phyloP scores from a whole-genome alignment of 2,329 filamentous ascomycete species.

The Aspergillus pseudoviridinutans region DNA sequence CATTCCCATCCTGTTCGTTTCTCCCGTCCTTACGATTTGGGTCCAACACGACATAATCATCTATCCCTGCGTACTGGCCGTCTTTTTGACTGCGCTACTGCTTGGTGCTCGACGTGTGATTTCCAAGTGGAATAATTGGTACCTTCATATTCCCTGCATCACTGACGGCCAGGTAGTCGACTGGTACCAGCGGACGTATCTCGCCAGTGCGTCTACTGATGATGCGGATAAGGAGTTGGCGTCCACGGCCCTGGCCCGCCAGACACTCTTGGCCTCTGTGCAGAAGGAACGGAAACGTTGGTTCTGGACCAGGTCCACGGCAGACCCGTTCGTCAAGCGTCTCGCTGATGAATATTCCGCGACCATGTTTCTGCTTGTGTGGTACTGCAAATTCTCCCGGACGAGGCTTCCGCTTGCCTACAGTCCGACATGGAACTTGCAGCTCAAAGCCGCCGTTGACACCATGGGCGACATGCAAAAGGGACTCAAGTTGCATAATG shows the following conservation, averaged over 20 bases:
- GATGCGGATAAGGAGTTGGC: conserved; percentile 22
- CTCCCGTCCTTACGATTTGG: conserved; percentile 55
- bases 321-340: conserved; percentile 45
- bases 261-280: conserved; percentile 42
- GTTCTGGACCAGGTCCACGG: conserved; percentile 40
- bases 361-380: conserved; percentile 50
- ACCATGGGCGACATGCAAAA: conserved; percentile 52
- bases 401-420: conserved; percentile 50
- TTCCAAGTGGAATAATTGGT: conserved; percentile 58
- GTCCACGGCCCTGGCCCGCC: conserved; percentile 26
- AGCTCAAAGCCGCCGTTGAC: conserved; percentile 52
- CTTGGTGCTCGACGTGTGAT: conserved; percentile 52
- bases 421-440: conserved; percentile 56
- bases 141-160: conserved; percentile 35
- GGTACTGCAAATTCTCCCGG: conserved; percentile 48
- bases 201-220: conserved; percentile 21
- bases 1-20: conserved; percentile 54
- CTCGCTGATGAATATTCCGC: conserved; percentile 50
- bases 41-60: conserved; percentile 52
- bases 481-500: conserved; percentile 54
- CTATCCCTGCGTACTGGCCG: conserved; percentile 53
- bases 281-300: conserved; percentile 39
- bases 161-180: conserved; percentile 38
- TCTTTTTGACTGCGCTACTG: conserved; percentile 51
- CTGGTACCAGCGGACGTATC: conserved; percentile 25